Percentiles rank a stretch among this genome's conserved stretches.
These are phyloP conservation scores for Peziza echinospora DNA, from an alignment of 495 filamentous ascomycete species.

Conservation along the genomic window DNA sequence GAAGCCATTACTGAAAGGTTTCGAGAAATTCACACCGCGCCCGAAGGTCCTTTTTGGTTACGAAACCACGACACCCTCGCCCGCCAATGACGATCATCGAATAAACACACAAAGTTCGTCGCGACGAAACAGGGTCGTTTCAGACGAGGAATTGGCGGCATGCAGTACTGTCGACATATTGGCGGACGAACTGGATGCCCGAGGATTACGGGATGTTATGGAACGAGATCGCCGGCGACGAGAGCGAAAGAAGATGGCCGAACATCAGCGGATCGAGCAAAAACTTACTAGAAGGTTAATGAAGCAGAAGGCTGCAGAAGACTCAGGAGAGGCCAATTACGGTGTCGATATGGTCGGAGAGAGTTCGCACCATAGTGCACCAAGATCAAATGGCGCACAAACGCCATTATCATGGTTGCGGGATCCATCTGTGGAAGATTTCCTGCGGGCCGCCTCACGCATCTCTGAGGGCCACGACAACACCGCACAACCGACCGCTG, in stretches of 20 bases:
- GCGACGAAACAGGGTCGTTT: slow-evolving; percentile 2
- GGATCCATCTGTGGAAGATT: slow-evolving; percentile 13
- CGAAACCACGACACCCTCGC: slow-evolving; percentile 3
- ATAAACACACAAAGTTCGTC: slow-evolving; percentile 7
- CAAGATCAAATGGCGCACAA: slow-evolving; percentile 7
- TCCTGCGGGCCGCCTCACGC: not conserved
- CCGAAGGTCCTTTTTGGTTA: slow-evolving; percentile 16
- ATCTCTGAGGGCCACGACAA: not conserved
- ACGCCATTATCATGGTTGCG: slow-evolving; percentile 18
- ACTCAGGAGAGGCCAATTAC: not conserved
- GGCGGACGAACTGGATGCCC: slow-evolving; percentile 15
- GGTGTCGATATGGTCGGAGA: slow-evolving; percentile 7
- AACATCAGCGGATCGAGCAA: slow-evolving; percentile 10
- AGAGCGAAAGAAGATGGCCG: slow-evolving; percentile 14
- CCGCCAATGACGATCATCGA: slow-evolving; percentile 8
- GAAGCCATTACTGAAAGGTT: slow-evolving; percentile 9
- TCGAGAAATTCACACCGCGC: slow-evolving; percentile 15
- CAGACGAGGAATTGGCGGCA: slow-evolving; percentile 4
- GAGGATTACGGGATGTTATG: slow-evolving; percentile 17
- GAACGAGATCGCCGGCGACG: slow-evolving; percentile 17
- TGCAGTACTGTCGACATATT: slow-evolving; percentile 11
- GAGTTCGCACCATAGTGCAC: slow-evolving; percentile 4
- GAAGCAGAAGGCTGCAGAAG: slow-evolving; percentile 9
- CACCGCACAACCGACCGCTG: not conserved
- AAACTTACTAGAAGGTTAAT: slow-evolving; percentile 10